Evolutionary conservation across 768 basidiomycete species (phyloP).

Genomic region (Peribolospora kevripleyi): DNA sequence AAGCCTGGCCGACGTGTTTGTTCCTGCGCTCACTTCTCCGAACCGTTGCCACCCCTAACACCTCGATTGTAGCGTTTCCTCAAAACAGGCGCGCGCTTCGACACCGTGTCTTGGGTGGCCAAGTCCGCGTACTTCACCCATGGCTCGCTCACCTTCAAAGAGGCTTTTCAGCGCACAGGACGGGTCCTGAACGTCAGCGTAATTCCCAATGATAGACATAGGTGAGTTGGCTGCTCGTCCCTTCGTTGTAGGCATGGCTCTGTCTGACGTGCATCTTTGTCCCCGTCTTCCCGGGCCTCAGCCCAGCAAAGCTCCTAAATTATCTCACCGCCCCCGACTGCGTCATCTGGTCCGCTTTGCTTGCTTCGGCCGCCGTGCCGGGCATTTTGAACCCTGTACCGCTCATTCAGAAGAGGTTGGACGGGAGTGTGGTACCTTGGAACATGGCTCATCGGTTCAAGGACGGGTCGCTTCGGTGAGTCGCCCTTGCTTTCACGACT

Average conservation of each 20-base stretch:
- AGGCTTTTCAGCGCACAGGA: conserved; percentile 80
- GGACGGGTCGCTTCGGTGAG: conserved; percentile 34
- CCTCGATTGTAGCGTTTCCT: conserved; percentile 29
- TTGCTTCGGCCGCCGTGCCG: conserved; percentile 63
- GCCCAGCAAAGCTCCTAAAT: conserved; percentile 47
- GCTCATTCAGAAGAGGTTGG: conserved; percentile 67
- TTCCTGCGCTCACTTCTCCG: no score
- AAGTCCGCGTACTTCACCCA: conserved; percentile 76
- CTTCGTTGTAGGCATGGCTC: neutral
- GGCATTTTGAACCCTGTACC: conserved; percentile 90
- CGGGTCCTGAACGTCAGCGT: conserved; percentile 83
- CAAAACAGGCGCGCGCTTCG: conserved; percentile 84
- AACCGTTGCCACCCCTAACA: neutral
- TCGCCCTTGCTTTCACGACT: no score
- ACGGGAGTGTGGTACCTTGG: conserved; percentile 64
- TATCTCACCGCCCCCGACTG: conserved; percentile 84
- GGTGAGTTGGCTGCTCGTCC: conserved; percentile 26
- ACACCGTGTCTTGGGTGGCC: conserved; percentile 64
- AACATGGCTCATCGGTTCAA: conserved; percentile 87
- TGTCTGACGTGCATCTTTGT: no score
- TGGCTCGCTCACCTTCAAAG: conserved; percentile 82
- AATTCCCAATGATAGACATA: conserved; percentile 69
- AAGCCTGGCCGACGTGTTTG: neutral
- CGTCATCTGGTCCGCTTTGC: conserved; percentile 25
- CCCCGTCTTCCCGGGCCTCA: neutral